Evolutionary conservation across 352 stramenopile species (phyloP).

Genomic region (Globisporangium mamillatum): DNA sequence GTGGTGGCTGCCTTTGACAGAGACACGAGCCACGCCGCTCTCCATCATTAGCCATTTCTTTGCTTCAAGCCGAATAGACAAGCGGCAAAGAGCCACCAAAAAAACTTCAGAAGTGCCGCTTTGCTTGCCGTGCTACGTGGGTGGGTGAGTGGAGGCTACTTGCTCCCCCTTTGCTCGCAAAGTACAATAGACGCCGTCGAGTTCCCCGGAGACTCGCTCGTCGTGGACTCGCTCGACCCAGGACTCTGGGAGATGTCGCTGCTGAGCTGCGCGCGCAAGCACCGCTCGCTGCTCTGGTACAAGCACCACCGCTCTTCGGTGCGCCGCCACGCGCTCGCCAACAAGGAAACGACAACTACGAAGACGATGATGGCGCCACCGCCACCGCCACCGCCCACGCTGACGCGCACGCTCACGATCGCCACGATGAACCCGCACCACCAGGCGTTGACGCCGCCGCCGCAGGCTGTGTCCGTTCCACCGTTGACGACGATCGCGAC

Average conservation of each 20-base stretch:
- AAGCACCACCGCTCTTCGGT: slow-evolving; percentile 34
- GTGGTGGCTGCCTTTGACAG: neutral
- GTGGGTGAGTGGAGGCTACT: neutral
- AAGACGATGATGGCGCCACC: slow-evolving; percentile 14
- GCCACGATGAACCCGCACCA: slow-evolving; percentile 13
- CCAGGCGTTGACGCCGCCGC: neutral
- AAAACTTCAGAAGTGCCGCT: neutral
- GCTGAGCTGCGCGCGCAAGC: slow-evolving; percentile 45
- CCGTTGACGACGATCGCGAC: slow-evolving; percentile 1
- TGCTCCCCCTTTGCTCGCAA: neutral
- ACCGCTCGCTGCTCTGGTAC: slow-evolving; percentile 51
- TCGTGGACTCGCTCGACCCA: slow-evolving; percentile 36
- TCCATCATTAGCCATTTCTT: slow-evolving; percentile 12
- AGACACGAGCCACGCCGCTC: neutral
- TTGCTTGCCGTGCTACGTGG: neutral
- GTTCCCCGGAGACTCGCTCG: slow-evolving; percentile 15
- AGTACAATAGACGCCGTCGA: slow-evolving; percentile 8
- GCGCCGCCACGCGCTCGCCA: slow-evolving; percentile 30
- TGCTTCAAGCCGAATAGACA: slow-evolving; percentile 12
- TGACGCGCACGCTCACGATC: slow-evolving; percentile 4
- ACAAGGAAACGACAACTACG: neutral
- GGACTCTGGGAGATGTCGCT: slow-evolving; percentile 62
- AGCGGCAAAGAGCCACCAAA: neutral
- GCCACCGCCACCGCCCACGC: neutral
- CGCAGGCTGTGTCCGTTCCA: neutral